These are phyloP conservation scores for Chaetomium fimeti DNA, from an alignment of 495 filamentous ascomycete species.

Conservation along the genomic window DNA sequence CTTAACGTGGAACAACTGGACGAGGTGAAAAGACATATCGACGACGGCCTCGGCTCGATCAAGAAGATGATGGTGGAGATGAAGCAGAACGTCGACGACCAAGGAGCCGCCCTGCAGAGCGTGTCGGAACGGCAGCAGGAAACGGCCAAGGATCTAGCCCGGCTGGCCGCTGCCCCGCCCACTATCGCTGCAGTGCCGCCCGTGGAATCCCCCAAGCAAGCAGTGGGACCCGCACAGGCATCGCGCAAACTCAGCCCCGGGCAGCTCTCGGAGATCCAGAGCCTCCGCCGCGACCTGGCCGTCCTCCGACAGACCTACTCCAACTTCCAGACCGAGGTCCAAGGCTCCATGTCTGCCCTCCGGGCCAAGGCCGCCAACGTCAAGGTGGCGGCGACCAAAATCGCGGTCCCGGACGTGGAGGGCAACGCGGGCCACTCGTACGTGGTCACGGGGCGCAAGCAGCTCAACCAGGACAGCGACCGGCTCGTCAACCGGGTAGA, in stretches of 20 bases:
- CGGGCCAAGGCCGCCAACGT: slow-evolving; percentile 75
- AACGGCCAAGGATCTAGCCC: slow-evolving; percentile 84
- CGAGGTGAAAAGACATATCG: slow-evolving; percentile 94
- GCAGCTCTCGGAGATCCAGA: slow-evolving; percentile 75
- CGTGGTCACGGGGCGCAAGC: slow-evolving; percentile 80
- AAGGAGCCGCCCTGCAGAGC: slow-evolving; percentile 72
- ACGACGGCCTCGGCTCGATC: slow-evolving; percentile 82
- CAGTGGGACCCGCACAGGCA: slow-evolving; percentile 15
- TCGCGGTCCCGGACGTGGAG: slow-evolving; percentile 60
- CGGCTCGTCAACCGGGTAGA: slow-evolving; percentile 86
- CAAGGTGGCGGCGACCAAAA: slow-evolving; percentile 70
- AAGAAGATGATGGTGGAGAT: slow-evolving; percentile 78
- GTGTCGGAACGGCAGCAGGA: slow-evolving; percentile 94
- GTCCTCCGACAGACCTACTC: slow-evolving; percentile 92
- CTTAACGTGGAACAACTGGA: slow-evolving; percentile 93
- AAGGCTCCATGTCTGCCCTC: slow-evolving; percentile 79
- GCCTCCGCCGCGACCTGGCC: slow-evolving; percentile 83
- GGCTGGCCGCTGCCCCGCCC: slow-evolving; percentile 68
- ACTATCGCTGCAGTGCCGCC: slow-evolving; percentile 36
- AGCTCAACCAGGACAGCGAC: slow-evolving; percentile 78
- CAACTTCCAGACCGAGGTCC: slow-evolving; percentile 81
- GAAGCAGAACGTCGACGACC: slow-evolving; percentile 73
- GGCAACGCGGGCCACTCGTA: slow-evolving; percentile 76
- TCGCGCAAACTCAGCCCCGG: slow-evolving; percentile 40
- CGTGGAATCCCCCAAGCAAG: slow-evolving; percentile 37